phyloP scores from a whole-genome alignment of 768 basidiomycete genomes.

The Leccinum aurantiacum region DNA sequence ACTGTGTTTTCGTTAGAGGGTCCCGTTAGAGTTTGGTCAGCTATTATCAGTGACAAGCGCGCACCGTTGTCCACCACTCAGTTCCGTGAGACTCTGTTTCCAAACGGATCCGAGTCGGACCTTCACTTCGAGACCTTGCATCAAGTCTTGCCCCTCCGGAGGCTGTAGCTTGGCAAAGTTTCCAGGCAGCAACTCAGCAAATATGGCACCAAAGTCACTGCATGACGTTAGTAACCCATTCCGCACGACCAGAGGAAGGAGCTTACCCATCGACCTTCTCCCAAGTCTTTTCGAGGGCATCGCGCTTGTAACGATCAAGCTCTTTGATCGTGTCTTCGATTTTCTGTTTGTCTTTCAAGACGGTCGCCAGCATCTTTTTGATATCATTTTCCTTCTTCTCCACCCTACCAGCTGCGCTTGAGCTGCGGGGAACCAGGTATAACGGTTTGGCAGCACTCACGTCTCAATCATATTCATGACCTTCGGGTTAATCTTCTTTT shows the following conservation, averaged over 20 bases:
- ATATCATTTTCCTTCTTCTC: conserved; percentile 91
- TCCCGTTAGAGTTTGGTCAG: background rate
- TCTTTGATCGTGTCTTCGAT: conserved; percentile 93
- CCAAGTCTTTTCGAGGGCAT: conserved; percentile 94
- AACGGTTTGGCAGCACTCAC: conserved; percentile 42
- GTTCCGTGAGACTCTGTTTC: conserved; percentile 96
- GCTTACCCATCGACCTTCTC: conserved; percentile 87
- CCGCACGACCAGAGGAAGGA: background rate
- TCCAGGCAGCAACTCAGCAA: conserved; percentile 91
- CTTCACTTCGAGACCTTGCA: conserved; percentile 96
- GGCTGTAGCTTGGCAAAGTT: conserved; percentile 96
- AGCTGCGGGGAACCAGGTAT: background rate
- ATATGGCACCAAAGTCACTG: conserved; percentile 96
- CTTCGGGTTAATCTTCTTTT: conserved; percentile 94
- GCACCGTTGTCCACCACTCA: conserved; percentile 95
- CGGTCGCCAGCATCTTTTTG: conserved; percentile 84
- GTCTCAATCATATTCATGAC: conserved; percentile 95
- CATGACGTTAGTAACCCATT: background rate
- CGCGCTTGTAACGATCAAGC: conserved; percentile 91
- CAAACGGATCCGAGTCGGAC: conserved; percentile 92
- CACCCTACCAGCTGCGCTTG: conserved; percentile 50
- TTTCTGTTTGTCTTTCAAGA: conserved; percentile 90
- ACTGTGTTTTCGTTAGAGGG: conserved; percentile 41
- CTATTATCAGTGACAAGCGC: conserved; percentile 21
- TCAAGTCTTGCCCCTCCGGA: conserved; percentile 90